Conservation (phyloP, 495 filamentous ascomycete genomes). For the Ramalina peruviana region DNA sequence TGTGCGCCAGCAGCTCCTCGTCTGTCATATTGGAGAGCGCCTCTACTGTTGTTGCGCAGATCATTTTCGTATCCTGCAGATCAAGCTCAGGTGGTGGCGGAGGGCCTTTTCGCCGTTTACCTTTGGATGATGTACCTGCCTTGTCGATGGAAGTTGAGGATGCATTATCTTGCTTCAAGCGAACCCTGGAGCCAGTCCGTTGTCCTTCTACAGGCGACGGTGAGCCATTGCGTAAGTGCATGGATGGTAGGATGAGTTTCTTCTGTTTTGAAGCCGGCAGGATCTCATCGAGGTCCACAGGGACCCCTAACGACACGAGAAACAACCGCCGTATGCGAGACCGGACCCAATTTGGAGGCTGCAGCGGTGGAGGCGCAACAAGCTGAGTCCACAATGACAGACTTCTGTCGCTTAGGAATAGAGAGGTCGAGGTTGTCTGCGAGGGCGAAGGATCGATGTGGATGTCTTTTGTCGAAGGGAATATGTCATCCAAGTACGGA, state of each 20-base stretch:
- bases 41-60: constrained; percentile 73
- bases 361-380: constrained; percentile 82
- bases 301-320: constrained; percentile 88
- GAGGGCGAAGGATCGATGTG: constrained; percentile 23
- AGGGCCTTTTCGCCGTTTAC: constrained; percentile 40
- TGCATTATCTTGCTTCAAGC: constrained; percentile 40
- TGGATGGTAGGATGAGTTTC: constrained; percentile 84
- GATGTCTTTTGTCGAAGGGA: constrained; percentile 34
- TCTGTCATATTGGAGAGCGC: constrained; percentile 65
- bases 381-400: constrained; percentile 94
- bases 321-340: constrained; percentile 93
- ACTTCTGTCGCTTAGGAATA: constrained; percentile 47
- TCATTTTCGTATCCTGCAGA: constrained; percentile 56
- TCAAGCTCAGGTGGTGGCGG: constrained; percentile 64
- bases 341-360: constrained; percentile 95
- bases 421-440: constrained; percentile 23
- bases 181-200: constrained; percentile 31
- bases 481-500: constrained; percentile 39
- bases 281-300: constrained; percentile 94
- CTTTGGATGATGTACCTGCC: constrained; percentile 21
- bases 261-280: constrained; percentile 94
- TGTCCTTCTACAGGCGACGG: constrained; percentile 27
- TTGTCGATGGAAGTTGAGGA: constrained; percentile 42
- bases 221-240: constrained; percentile 35
- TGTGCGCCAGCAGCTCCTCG: constrained; percentile 58